phyloP scores from a whole-genome alignment of 2,329 filamentous ascomycete species.

The Penicillium olsonii region DNA sequence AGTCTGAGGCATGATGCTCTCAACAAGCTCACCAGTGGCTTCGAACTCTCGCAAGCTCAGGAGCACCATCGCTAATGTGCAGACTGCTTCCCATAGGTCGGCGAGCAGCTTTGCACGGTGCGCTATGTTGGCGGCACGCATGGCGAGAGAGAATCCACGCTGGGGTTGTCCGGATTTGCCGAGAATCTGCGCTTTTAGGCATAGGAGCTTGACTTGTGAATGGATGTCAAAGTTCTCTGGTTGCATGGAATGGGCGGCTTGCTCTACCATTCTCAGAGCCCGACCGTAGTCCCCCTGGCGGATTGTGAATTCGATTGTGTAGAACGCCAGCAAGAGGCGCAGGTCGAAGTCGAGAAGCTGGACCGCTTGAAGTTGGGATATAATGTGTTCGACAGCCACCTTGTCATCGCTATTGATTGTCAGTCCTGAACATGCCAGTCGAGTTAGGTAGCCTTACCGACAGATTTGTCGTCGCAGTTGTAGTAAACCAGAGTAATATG shows the following conservation, averaged over 20 bases:
- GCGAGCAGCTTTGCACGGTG: constrained; percentile 69
- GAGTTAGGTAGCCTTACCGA: constrained; percentile 31
- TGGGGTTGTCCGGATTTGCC: constrained; percentile 68
- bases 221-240: constrained; percentile 63
- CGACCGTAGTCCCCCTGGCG: constrained; percentile 53
- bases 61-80: constrained; percentile 67
- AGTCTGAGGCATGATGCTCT: constrained; percentile 71
- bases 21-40: constrained; percentile 64
- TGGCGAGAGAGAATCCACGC: constrained; percentile 73
- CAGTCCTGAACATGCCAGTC: constrained; percentile 8
- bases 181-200: constrained; percentile 72
- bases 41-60: constrained; percentile 70
- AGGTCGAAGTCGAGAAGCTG: constrained; percentile 60
- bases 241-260: constrained; percentile 53
- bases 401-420: constrained; percentile 54
- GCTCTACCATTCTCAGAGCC: constrained; percentile 58
- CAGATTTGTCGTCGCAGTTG: constrained; percentile 46
- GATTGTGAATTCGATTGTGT: constrained; percentile 61
- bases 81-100: constrained; percentile 71
- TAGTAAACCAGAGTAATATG: constrained; percentile 45
- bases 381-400: constrained; percentile 57
- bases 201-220: constrained; percentile 69
- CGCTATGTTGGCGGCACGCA: constrained; percentile 74
- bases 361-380: constrained; percentile 58
- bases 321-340: constrained; percentile 58